Base-by-base conservation (phyloP, 805 yeast genomes). In the Lachancea waltii region DNA sequence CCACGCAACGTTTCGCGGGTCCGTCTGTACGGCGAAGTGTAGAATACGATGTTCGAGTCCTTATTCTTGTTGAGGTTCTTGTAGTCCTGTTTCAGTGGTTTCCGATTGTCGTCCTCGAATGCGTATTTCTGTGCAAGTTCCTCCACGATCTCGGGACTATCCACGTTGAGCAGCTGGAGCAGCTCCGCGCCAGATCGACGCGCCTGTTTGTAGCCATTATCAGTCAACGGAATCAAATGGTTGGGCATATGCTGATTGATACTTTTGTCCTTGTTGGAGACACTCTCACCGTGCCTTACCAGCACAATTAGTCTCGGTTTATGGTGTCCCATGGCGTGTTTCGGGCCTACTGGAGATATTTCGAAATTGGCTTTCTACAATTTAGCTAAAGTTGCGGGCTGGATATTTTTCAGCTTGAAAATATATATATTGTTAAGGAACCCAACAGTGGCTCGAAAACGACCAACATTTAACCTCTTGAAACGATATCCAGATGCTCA, bases 251-350 rank as follows among this genome's bases (percentile, higher is more conserved):
- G 69, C 40, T 81, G 68, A 58, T 89, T 89, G 36, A 89, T 87
- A 1, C 77, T 64, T 56, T 89, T 87, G 60, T 89, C 95, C 40
- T 71, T 76, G 62, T 89, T 89, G 7, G 95, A 94, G 53, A 85
- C 94, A 4, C 92, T 81, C 54, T 89, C 96, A 18, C 97, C 97
- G 56, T 89, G 97, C 47, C 97, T 77, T 9, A 89, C 78, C 19
- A 89, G 67, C 36, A 89, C 66, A 19, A 89, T 85, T 22, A 87
- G 68, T 35, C 64, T 49, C n/a, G 64, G 64, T 77, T 76, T 59
- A 26, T 46, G 49, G 16, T 24, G 6, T 5, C 36, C 28, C 33
- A 37, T 33, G 7, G n/a, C 19, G 7, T 7, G 25, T 44, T 56
- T 72, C 42, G 57, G 81, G 46, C 75, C 78, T 58, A n/a, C n/a